Evolutionary conservation across 164 flowering plant species (phyloP).

Genomic region (Saururus chinensis): DNA sequence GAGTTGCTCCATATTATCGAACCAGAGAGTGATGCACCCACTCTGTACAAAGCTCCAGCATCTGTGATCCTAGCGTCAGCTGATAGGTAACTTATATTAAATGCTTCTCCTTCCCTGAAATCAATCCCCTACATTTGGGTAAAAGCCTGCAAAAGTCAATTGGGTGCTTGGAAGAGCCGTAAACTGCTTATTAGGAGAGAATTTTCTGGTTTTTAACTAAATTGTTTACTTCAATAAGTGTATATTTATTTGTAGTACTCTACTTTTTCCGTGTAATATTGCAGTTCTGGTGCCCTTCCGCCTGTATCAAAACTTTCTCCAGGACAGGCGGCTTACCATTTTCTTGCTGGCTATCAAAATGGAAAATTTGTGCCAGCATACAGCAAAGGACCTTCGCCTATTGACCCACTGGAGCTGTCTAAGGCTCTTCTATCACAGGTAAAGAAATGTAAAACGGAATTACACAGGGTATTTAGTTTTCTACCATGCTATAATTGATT

Average conservation of each 20-base stretch:
- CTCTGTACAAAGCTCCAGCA: conserved; percentile 31
- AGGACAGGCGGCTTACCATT: conserved; percentile 57
- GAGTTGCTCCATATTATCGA: conserved; percentile 36
- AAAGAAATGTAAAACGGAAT: neutral
- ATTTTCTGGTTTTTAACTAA: neutral
- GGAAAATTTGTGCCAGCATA: conserved; percentile 45
- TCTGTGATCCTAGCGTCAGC: conserved; percentile 31
- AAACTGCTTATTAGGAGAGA: neutral
- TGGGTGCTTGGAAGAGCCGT: too few relatives aligned
- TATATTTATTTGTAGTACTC: too few relatives aligned
- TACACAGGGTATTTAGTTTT: neutral
- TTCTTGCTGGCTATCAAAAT: conserved; percentile 43
- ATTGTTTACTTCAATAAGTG: neutral
- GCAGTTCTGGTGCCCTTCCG: conserved; percentile 43
- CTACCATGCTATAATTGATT: neutral
- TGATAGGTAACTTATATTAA: conserved; percentile 27
- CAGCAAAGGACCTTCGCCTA: conserved; percentile 23
- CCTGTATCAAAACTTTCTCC: conserved; percentile 37
- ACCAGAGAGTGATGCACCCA: conserved; percentile 17
- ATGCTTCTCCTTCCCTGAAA: neutral
- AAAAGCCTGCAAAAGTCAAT: neutral
- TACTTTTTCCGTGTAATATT: neutral
- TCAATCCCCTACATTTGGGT: neutral
- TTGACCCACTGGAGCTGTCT: conserved; percentile 37
- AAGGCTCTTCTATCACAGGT: conserved; percentile 36